These are phyloP conservation scores for Capsicum chinense DNA, from an alignment of 257 asterid species.

Conservation along the genomic window DNA sequence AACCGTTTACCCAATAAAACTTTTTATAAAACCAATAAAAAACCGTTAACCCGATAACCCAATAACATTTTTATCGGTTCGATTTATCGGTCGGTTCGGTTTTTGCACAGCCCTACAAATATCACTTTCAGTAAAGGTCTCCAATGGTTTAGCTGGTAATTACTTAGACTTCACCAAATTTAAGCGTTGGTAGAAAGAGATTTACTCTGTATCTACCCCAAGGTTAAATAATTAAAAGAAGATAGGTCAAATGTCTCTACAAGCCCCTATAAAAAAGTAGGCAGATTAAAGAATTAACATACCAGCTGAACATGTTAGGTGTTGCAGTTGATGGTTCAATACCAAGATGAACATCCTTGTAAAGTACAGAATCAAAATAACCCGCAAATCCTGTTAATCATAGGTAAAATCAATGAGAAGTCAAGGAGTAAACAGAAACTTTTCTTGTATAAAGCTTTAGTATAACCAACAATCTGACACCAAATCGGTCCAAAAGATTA, in stretches of 20 bases:
- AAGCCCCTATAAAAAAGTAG: not conserved
- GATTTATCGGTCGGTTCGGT: no score
- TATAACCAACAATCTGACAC: slow-evolving; percentile 10
- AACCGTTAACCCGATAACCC: no score
- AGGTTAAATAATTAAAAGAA: not conserved
- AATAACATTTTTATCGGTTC: no score
- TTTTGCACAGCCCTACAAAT: no score
- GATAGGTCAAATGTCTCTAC: not conserved
- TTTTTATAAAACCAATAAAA: no score
- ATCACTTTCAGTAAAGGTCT: not conserved
- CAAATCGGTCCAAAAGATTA: not conserved
- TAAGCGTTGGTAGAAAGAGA: not conserved
- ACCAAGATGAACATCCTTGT: slow-evolving; percentile 95
- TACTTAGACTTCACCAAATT: not conserved
- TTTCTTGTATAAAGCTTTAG: not conserved
- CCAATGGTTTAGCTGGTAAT: not conserved
- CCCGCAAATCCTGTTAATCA: slow-evolving; percentile 83
- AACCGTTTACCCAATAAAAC: no score
- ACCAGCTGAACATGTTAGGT: slow-evolving; percentile 99
- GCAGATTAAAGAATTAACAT: slow-evolving; percentile 29
- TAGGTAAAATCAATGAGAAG: slow-evolving; percentile 27
- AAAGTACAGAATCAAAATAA: slow-evolving; percentile 89
- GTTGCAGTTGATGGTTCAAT: slow-evolving; percentile 94
- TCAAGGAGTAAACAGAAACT: not conserved
- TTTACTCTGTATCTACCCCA: not conserved